Base-by-base conservation (phyloP, 2,329 filamentous ascomycete genomes). In the Colletotrichum endophyticum region DNA sequence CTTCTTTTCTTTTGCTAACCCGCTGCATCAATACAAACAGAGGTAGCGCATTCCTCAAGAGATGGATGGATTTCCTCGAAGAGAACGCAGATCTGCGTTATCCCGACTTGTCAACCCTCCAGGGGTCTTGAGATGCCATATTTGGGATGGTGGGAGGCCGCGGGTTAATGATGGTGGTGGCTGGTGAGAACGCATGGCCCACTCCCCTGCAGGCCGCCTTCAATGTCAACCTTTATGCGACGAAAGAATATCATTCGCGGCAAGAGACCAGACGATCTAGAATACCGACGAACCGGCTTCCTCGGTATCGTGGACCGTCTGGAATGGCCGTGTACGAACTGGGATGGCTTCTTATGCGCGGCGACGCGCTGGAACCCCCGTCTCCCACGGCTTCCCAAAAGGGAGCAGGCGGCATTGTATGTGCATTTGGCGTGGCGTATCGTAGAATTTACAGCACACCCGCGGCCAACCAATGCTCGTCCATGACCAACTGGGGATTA, bases 21-120 rank as follows among this genome's bases (percentile, higher is more conserved):
- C 64, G 73, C 19, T 63, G 16, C 72, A 66, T 70, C 79, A 80
- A 80, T 70, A 80, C 78, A 57, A 63, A 79, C 80, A 98, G 95
- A 85, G 96, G 96, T 28, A 96, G 95, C 84, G 89, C 89, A 75
- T 99, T 98, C 83, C 89, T 99, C 77, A 96, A 95, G 85, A 90
- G 90, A 77, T 99, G 96, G 97, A 98, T 98, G 95, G 91, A 90
- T 12, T 96, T 94, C 84, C 88, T 99, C 34, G 96, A 99, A 84
- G 95, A 98, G 78, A 89, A 98, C 81, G 94, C 96, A 9, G 96
- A 99, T 86, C 86, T 99, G 79, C 90, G 97, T 82, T 99, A 98
- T 85, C 95, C 96, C 5, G 94, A 97, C 82, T 82, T 92, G 53
- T 84, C 87, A 8, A 84, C 84, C 15, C 78, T 90, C 36, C 76